These are phyloP conservation scores for Penicillium atrosanguineum DNA, from an alignment of 495 filamentous ascomycete species.

Conservation along the genomic window DNA sequence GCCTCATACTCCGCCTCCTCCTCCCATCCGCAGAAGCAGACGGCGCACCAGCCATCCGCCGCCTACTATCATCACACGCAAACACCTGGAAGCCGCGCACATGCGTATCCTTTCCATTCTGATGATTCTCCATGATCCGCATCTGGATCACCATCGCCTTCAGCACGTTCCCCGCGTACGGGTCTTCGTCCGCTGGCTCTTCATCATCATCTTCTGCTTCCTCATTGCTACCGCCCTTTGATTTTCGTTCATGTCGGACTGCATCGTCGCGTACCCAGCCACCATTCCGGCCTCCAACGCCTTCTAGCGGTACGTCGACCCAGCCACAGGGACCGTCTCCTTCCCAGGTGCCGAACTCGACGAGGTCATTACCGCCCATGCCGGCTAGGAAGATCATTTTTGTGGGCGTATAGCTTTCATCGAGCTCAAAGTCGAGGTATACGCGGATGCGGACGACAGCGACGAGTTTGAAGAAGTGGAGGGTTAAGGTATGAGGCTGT, in stretches of 20 bases:
- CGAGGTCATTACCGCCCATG: constrained; percentile 81
- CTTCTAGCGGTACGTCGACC: constrained; percentile 77
- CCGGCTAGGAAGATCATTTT: constrained; percentile 83
- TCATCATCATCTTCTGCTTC: constrained; percentile 8
- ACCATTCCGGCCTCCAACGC: constrained; percentile 53
- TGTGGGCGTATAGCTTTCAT: constrained; percentile 97
- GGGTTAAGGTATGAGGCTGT: constrained; percentile 88
- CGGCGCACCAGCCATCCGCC: constrained; percentile 31
- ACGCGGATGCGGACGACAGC: constrained; percentile 79
- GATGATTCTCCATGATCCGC: constrained; percentile 88
- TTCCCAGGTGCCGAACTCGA: constrained; percentile 75
- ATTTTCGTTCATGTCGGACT: constrained; percentile 2
- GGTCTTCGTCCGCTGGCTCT: constrained; percentile 28
- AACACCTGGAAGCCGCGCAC: constrained; percentile 91
- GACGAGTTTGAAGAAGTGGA: constrained; percentile 94
- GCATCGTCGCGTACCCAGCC: constrained; percentile 34
- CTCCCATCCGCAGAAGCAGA: constrained; percentile 39
- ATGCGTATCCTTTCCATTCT: constrained; percentile 99
- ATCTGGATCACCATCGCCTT: constrained; percentile 86
- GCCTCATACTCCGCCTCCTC: constrained; percentile 28
- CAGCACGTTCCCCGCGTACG: constrained; percentile 64
- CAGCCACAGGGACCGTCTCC: constrained; percentile 80
- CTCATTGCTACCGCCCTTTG: constrained; percentile 8
- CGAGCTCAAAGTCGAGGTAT: constrained; percentile 83
- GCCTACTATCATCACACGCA: constrained; percentile 59